Evolutionary conservation across 495 filamentous ascomycete genomes (phyloP).

Genomic region (Tuber magnatum): DNA sequence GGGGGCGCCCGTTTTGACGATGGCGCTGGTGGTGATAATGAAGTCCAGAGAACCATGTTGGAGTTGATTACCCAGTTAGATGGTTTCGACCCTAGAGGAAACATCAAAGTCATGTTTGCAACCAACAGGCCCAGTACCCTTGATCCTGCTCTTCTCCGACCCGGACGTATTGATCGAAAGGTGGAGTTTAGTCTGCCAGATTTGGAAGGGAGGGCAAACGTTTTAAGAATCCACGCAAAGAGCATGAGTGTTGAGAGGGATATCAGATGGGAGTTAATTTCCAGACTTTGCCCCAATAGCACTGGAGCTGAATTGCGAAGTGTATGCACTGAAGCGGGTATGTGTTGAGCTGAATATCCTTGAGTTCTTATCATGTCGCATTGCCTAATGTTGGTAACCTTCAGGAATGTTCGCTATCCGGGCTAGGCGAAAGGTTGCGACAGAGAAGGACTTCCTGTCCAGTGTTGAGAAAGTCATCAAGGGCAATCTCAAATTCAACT

Average conservation of each 20-base stretch:
- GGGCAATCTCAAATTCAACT: slow-evolving; percentile 98
- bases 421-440: slow-evolving; percentile 92
- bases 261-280: slow-evolving; percentile 97
- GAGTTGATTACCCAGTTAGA: slow-evolving; percentile 97
- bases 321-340: slow-evolving; percentile 41
- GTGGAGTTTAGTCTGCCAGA: slow-evolving; percentile 98
- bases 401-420: slow-evolving; percentile 89
- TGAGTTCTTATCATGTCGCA: not conserved
- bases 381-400: slow-evolving; percentile 1
- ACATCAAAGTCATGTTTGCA: slow-evolving; percentile 99
- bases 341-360: slow-evolving; percentile 7
- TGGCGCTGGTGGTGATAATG: slow-evolving; percentile 94
- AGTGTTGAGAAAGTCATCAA: slow-evolving; percentile 99
- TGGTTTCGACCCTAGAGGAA: slow-evolving; percentile 93
- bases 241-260: slow-evolving; percentile 98
- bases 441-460: slow-evolving; percentile 97
- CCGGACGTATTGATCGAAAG: slow-evolving; percentile 95
- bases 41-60: slow-evolving; percentile 98
- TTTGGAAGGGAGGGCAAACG: slow-evolving; percentile 92
- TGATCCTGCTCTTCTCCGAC: slow-evolving; percentile 93
- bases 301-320: slow-evolving; percentile 82
- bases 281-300: slow-evolving; percentile 89
- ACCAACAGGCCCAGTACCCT: slow-evolving; percentile 95
- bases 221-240: slow-evolving; percentile 97
- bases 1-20: slow-evolving; percentile 98